Conservation (phyloP, 495 filamentous ascomycete species). For the Pyronema omphalodes region DNA sequence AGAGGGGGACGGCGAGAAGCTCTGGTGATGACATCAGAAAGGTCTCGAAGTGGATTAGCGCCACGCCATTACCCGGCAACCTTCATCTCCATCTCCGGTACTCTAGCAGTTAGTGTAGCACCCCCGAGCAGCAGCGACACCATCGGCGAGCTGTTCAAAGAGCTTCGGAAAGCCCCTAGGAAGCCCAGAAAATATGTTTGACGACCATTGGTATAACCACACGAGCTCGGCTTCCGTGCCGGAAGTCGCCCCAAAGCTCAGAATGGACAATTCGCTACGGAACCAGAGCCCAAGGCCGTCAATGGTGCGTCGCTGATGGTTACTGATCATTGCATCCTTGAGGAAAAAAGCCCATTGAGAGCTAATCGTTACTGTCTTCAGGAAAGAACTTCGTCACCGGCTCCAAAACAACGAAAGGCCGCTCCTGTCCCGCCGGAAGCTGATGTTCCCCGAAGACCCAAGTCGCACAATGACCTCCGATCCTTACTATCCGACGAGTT, state of each 20-base stretch:
- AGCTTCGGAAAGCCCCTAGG: background rate
- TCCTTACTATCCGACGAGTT: slow-evolving; percentile 43
- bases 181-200: slow-evolving; percentile 15
- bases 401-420: slow-evolving; percentile 27
- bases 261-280: slow-evolving; percentile 17
- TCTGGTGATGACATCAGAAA: slow-evolving; percentile 1
- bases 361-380: slow-evolving; percentile 23
- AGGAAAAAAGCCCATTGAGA: slow-evolving; percentile 10
- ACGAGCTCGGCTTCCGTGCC: slow-evolving; percentile 9
- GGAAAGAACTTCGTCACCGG: slow-evolving; percentile 28
- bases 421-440: slow-evolving; percentile 33
- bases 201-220: slow-evolving; percentile 25
- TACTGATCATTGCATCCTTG: slow-evolving; percentile 2
- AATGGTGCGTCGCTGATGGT: slow-evolving; percentile 14
- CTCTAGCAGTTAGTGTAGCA: too few species aligned
- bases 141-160: background rate
- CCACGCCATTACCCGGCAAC: background rate
- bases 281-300: slow-evolving; percentile 17
- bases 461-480: slow-evolving; percentile 48
- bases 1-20: background rate
- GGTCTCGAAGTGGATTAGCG: background rate
- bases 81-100: background rate
- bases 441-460: slow-evolving; percentile 44
- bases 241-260: slow-evolving; percentile 8
- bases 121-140: too few species aligned